Evolutionary conservation across 2,329 filamentous ascomycete species (phyloP), one percentile per base, ranked within the genome.

Genomic region (Pseudocercospora cruenta): DNA sequence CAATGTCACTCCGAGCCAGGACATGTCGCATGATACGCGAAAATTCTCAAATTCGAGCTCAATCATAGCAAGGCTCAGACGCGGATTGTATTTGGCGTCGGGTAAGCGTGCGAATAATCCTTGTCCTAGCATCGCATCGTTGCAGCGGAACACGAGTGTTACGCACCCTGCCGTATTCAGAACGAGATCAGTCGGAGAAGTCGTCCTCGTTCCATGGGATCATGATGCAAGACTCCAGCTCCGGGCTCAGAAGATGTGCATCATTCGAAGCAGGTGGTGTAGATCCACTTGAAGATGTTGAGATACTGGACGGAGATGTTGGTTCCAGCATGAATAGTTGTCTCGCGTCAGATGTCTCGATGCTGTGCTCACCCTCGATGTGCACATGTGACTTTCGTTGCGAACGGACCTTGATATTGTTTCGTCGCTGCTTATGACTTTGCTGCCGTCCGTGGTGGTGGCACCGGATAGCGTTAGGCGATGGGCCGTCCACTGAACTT

Each of bases 161-260:
- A 4, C 19, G 19, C 10, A 26, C 1, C 22, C n/a, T 10, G 22
- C n/a, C 10, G 16, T 49, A 7, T 5, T 24, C 3, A 21, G n/a
- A 7, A 14, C 12, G 16, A 2, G 19, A 24, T 26, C 26, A 26
- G 10, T 55, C 26, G 22, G 14, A 55, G 51, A 55, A 28, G 26
- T 55, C 51, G 16, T 55, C 51, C 22, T 55, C 51, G 26, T 55
- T 55, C 51, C 51, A 55, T n/a, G 51, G 51, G 6, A 55, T 55
- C 51, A 55, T 55, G 2, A 55, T 55, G 26, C 51, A 55, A 55
- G 51, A 55, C 12, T 55, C 51, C 24, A 55, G 26, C 26, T 31
- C 24, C 12, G 51, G 51, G 26, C 51, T n/a, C 10, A 55, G 51
- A 31, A 26, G 26, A 55, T n/a, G 16, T 8, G 7, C 22, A 55